Percentiles rank a stretch among this genome's conserved stretches.
phyloP scores from a whole-genome alignment of 1,284 basidiomycete species.

The Volvariella volvacea region DNA sequence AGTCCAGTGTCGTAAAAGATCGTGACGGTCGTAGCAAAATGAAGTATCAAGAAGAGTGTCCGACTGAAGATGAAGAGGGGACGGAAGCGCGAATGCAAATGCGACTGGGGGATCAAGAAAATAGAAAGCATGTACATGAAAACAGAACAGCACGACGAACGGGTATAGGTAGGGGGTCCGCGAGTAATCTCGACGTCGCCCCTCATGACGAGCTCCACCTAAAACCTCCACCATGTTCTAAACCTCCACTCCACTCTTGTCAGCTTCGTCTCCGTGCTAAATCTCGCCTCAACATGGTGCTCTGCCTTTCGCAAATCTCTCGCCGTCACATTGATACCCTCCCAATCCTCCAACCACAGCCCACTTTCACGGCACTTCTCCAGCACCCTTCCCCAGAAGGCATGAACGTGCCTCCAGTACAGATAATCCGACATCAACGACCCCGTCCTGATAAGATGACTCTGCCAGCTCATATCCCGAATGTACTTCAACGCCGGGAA shows the following conservation, averaged over 20 bases:
- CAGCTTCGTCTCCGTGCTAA: not conserved
- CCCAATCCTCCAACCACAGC: slow-evolving; percentile 52
- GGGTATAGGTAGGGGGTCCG: too few species aligned
- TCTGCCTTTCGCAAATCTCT: slow-evolving; percentile 23
- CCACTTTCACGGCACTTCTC: slow-evolving; percentile 37
- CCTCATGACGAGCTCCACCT: too few species aligned
- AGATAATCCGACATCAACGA: slow-evolving; percentile 6
- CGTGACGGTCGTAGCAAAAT: too few species aligned
- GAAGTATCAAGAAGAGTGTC: too few species aligned
- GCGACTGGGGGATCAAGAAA: too few species aligned
- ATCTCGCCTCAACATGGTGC: slow-evolving; percentile 5
- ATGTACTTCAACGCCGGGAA: slow-evolving; percentile 59
- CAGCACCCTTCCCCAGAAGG: slow-evolving; percentile 46
- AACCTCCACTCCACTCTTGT: not conserved
- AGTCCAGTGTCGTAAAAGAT: too few species aligned
- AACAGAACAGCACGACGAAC: too few species aligned
- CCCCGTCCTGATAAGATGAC: slow-evolving; percentile 28
- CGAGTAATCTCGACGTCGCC: too few species aligned
- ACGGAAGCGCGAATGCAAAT: too few species aligned
- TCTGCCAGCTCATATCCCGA: slow-evolving; percentile 50
- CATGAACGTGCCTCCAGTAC: slow-evolving; percentile 13
- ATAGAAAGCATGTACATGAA: too few species aligned
- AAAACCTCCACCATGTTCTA: too few species aligned
- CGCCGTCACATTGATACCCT: slow-evolving; percentile 34
- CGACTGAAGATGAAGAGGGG: too few species aligned